phyloP scores from a whole-genome alignment of 148 eudicot species.

The Fagopyrum homotropicum region DNA sequence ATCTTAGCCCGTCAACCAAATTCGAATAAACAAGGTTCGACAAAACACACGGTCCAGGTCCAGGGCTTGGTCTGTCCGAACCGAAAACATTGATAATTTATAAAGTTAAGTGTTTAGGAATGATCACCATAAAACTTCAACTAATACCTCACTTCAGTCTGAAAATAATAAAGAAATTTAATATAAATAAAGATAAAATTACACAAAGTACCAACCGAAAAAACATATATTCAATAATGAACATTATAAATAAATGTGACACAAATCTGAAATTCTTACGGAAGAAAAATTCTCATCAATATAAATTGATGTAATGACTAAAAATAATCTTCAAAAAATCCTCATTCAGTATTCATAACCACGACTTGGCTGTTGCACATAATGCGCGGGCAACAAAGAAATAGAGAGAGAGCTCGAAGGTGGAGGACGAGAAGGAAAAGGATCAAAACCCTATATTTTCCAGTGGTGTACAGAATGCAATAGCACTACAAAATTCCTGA shows the following conservation, averaged over 20 bases:
- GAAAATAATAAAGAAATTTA: too few species aligned
- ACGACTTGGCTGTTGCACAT: constrained; percentile 5
- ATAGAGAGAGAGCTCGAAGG: background rate
- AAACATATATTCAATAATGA: too few species aligned
- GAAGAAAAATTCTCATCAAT: background rate
- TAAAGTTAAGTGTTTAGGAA: too few species aligned
- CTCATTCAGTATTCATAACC: background rate
- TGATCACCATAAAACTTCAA: too few species aligned
- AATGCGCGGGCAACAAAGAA: constrained; percentile 4
- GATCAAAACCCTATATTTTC: background rate
- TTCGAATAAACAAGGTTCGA: too few species aligned
- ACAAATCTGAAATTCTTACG: background rate
- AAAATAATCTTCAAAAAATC: background rate
- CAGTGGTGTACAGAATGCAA: background rate
- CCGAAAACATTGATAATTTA: too few species aligned
- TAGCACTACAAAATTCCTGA: background rate
- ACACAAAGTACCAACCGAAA: too few species aligned
- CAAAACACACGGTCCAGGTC: too few species aligned
- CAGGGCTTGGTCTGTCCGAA: too few species aligned
- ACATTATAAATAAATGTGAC: background rate
- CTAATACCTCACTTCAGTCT: too few species aligned
- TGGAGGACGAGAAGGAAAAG: background rate
- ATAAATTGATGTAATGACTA: constrained; percentile 5
- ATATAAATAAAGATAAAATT: too few species aligned
- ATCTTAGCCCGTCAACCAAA: too few species aligned